Conservation (phyloP, 192 early-diverging fungal species). For the Podila horticola region DNA sequence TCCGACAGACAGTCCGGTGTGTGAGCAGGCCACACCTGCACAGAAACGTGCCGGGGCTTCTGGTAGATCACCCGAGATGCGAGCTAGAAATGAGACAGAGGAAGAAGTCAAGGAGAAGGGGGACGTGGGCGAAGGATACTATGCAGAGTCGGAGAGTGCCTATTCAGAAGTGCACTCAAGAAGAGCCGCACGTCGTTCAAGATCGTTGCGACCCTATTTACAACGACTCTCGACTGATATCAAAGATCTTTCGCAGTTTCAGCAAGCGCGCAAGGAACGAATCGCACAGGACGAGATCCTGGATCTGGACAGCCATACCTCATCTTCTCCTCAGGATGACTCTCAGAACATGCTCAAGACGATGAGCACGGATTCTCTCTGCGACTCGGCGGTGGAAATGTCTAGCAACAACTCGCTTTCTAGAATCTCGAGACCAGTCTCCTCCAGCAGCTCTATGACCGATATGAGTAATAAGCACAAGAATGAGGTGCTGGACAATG, state of each 20-base stretch:
- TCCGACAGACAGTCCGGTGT: neutral
- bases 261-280: too few relatives aligned
- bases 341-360: neutral
- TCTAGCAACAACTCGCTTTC: neutral
- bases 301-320: neutral
- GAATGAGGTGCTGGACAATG: too few relatives aligned
- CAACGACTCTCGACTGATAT: neutral
- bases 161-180: neutral
- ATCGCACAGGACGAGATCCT: too few relatives aligned
- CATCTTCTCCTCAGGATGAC: neutral
- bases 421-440: neutral
- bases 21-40: neutral
- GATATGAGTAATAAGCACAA: too few relatives aligned
- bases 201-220: neutral
- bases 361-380: slow-evolving; percentile 14
- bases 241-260: neutral
- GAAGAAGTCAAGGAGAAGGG: neutral
- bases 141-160: neutral
- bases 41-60: neutral
- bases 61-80: neutral
- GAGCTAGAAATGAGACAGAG: neutral
- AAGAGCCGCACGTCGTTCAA: too few relatives aligned
- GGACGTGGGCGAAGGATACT: neutral
- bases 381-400: slow-evolving; percentile 36
- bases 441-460: neutral